phyloP scores from a whole-genome alignment of 2,329 filamentous ascomycete species.

The Ampelomyces quisqualis region DNA sequence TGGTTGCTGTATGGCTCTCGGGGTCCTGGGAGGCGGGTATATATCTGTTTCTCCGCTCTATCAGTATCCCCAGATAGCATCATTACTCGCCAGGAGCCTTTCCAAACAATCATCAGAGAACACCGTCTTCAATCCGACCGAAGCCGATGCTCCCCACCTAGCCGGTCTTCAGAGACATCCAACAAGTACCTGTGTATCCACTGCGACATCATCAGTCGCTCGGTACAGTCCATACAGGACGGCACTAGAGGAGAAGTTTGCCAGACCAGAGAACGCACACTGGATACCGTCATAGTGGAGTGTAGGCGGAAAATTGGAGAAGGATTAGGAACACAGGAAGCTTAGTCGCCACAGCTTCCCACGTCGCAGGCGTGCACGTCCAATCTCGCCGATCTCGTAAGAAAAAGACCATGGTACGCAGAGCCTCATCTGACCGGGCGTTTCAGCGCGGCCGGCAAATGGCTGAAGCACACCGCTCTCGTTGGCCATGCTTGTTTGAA shows the following conservation, averaged over 20 bases:
- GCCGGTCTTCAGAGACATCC: slow-evolving; percentile 14
- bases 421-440: slow-evolving; percentile 22
- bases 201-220: slow-evolving; percentile 29
- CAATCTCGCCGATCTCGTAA: slow-evolving; percentile 21
- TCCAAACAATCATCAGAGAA: slow-evolving; percentile 15
- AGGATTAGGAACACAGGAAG: slow-evolving; percentile 20
- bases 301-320: slow-evolving; percentile 25
- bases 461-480: slow-evolving; percentile 20
- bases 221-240: slow-evolving; percentile 18
- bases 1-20: slow-evolving; percentile 13
- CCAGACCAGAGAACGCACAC: slow-evolving; percentile 29
- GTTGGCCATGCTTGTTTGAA: slow-evolving; percentile 12
- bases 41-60: slow-evolving; percentile 22
- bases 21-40: slow-evolving; percentile 29
- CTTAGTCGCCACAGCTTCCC: slow-evolving; percentile 28
- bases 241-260: slow-evolving; percentile 26
- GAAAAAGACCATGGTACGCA: slow-evolving; percentile 16
- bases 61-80: slow-evolving; percentile 20
- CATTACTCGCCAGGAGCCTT: slow-evolving; percentile 19
- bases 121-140: slow-evolving; percentile 24
- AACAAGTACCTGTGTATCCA: slow-evolving; percentile 33
- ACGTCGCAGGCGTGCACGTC: slow-evolving; percentile 1
- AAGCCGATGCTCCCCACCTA: slow-evolving; percentile 22
- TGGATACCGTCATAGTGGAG: slow-evolving; percentile 30
- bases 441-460: slow-evolving; percentile 26